phyloP scores from a whole-genome alignment of 2,329 filamentous ascomycete species.

The Cladophialophora immunda region DNA sequence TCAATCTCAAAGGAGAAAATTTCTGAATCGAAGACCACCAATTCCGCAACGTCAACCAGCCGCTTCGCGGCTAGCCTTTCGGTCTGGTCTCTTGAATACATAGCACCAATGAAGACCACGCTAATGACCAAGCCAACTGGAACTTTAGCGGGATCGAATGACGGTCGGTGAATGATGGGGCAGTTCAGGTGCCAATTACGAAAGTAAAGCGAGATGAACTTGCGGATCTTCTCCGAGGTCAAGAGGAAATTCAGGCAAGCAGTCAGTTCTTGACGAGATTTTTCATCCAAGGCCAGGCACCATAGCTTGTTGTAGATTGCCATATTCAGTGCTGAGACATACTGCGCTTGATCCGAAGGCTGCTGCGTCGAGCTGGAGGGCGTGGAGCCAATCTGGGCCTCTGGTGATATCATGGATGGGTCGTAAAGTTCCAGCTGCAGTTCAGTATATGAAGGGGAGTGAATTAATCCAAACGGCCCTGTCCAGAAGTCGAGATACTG shows the following conservation, averaged over 20 bases:
- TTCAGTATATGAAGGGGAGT: slow-evolving; percentile 32
- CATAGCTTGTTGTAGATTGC: slow-evolving; percentile 51
- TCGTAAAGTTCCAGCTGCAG: slow-evolving; percentile 33
- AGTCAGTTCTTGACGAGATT: slow-evolving; percentile 51
- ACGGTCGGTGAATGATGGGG: slow-evolving; percentile 53
- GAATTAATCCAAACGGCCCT: slow-evolving; percentile 33
- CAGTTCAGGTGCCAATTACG: slow-evolving; percentile 57
- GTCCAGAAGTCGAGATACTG: slow-evolving; percentile 37
- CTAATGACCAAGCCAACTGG: slow-evolving; percentile 51
- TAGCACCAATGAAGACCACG: slow-evolving; percentile 55
- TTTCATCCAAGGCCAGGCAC: slow-evolving; percentile 49
- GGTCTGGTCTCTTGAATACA: slow-evolving; percentile 53
- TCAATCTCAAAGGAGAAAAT: slow-evolving; percentile 53
- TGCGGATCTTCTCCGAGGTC: slow-evolving; percentile 52
- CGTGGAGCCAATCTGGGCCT: slow-evolving; percentile 20
- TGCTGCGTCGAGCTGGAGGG: slow-evolving; percentile 24
- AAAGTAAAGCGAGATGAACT: slow-evolving; percentile 54
- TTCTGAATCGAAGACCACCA: slow-evolving; percentile 54
- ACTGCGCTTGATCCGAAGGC: slow-evolving; percentile 36
- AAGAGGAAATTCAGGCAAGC: slow-evolving; percentile 51
- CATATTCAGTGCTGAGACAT: slow-evolving; percentile 51
- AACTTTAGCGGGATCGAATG: slow-evolving; percentile 51
- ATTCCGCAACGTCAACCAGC: slow-evolving; percentile 54
- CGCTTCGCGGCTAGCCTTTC: slow-evolving; percentile 51
- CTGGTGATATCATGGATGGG: slow-evolving; percentile 19